A percentile compares a stretch with the other conserved stretches of the same genome.
Evolutionary conservation across 257 asterid species (phyloP).

Genomic region (Solanum verrucosum): DNA sequence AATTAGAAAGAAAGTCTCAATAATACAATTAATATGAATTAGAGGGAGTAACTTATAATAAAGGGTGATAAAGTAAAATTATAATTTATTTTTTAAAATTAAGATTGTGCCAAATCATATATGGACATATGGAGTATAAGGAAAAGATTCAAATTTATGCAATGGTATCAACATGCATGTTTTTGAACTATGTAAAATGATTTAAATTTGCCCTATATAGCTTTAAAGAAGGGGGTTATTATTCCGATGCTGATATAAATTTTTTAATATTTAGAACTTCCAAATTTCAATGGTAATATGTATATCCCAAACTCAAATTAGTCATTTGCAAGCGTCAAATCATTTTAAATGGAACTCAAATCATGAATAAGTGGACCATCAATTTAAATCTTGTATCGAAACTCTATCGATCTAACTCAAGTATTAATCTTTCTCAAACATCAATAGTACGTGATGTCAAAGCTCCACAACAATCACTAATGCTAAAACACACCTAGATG

Average conservation of each 20-base stretch:
- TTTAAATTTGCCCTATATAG: no score
- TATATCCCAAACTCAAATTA: not conserved
- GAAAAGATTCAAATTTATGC: not conserved
- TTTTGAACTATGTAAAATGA: not conserved
- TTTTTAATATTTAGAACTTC: no score
- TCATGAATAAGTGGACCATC: not conserved
- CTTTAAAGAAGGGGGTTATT: not conserved
- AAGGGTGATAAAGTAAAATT: not conserved
- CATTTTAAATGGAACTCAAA: not conserved
- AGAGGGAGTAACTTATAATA: not conserved
- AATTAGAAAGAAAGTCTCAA: not conserved
- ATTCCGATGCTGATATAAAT: not conserved
- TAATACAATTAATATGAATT: no score
- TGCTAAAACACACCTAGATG: not conserved
- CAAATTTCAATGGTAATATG: not conserved
- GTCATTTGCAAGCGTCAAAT: not conserved
- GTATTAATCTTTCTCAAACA: not conserved
- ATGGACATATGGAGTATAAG: not conserved
- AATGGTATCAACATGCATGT: not conserved
- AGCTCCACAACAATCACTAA: not conserved
- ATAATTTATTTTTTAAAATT: no score
- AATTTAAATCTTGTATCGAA: not conserved
- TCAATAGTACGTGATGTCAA: not conserved
- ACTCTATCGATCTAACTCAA: not conserved
- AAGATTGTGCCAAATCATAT: not conserved